A percentile compares a stretch with the other conserved stretches of the same genome.
phyloP scores from a whole-genome alignment of 768 basidiomycete species.

The Tremella mesenterica region DNA sequence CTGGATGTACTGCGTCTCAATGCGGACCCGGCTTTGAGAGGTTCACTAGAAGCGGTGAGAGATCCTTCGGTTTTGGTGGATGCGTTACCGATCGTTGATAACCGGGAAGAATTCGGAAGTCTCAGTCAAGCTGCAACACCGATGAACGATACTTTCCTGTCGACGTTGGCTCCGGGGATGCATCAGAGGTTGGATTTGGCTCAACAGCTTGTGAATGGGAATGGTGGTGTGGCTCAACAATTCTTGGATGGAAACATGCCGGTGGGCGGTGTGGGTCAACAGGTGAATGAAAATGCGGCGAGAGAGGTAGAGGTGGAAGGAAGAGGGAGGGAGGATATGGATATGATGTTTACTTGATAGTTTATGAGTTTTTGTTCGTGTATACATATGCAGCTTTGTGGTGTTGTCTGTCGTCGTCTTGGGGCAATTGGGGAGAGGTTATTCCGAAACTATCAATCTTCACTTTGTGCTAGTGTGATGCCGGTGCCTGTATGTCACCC shows the following conservation, averaged over 20 bases:
- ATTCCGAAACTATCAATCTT: too few species aligned
- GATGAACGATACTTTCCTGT: slow-evolving; percentile 45
- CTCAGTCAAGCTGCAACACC: slow-evolving; percentile 39
- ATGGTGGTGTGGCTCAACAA: background rate
- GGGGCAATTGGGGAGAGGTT: too few species aligned
- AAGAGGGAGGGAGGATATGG: slow-evolving; percentile 1
- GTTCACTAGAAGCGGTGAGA: background rate
- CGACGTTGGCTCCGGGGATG: slow-evolving; percentile 37
- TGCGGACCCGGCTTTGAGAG: background rate
- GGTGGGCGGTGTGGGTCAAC: background rate
- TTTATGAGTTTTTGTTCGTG: too few species aligned
- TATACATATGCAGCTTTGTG: too few species aligned
- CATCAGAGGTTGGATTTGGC: slow-evolving; percentile 18
- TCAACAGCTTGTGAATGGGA: background rate
- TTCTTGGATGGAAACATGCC: background rate
- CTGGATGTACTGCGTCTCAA: slow-evolving; percentile 7
- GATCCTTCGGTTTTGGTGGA: background rate
- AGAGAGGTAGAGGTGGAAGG: background rate
- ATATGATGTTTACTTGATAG: slow-evolving; percentile 6
- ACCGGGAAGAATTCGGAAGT: background rate
- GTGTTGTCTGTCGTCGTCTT: too few species aligned
- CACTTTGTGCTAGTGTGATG: too few species aligned
- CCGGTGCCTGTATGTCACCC: too few species aligned
- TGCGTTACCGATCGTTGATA: background rate
- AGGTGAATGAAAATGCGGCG: background rate